Conservation (phyloP, 2,329 filamentous ascomycete genomes). For the Chaetomium strumarium region DNA sequence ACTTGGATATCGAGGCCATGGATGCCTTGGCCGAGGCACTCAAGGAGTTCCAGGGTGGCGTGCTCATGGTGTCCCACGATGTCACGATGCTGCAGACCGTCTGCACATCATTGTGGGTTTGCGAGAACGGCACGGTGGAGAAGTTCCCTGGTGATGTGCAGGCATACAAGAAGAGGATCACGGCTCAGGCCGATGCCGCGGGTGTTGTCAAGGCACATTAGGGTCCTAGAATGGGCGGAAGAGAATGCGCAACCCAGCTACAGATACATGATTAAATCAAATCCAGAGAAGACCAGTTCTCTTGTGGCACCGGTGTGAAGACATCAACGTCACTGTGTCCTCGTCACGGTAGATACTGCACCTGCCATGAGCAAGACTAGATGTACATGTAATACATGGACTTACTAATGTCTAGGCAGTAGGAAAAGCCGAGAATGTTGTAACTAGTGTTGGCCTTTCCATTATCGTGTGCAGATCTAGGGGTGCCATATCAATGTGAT, state of each 20-base stretch:
- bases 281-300: too few species aligned
- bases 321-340: too few species aligned
- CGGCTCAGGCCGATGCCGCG: conserved; percentile 77
- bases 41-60: conserved; percentile 82
- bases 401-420: too few species aligned
- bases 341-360: too few species aligned
- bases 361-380: too few species aligned
- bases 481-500: too few species aligned
- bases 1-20: conserved; percentile 99
- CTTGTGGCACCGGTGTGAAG: too few species aligned
- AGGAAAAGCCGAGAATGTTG: too few species aligned
- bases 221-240: not conserved
- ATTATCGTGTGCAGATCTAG: too few species aligned
- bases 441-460: too few species aligned
- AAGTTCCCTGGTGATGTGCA: conserved; percentile 95
- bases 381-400: too few species aligned
- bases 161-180: conserved; percentile 95
- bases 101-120: conserved; percentile 93
- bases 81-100: conserved; percentile 98
- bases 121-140: conserved; percentile 87
- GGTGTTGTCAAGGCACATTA: conserved; percentile 72
- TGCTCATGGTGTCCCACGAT: conserved; percentile 98
- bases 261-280: too few species aligned
- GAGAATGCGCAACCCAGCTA: not conserved
- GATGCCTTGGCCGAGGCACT: conserved; percentile 85